Conservation (phyloP, 2,329 filamentous ascomycete genomes). For the Scedosporium minutisporum region DNA sequence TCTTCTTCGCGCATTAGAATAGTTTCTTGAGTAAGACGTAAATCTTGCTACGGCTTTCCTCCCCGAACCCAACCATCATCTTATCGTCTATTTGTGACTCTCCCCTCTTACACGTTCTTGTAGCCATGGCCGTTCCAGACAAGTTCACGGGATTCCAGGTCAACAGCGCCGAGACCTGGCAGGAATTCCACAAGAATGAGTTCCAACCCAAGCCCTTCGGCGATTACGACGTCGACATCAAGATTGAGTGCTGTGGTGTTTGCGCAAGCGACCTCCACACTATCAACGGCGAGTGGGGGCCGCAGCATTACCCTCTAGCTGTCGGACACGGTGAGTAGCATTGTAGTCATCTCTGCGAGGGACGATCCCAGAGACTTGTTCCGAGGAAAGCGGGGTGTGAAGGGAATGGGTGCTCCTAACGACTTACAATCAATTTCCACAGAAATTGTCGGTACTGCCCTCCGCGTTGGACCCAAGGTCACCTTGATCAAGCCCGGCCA, state of each 20-base stretch:
- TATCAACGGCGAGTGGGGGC: conserved; percentile 53
- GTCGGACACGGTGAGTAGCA: conserved; percentile 44
- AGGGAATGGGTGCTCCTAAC: not conserved
- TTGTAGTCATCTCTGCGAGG: not conserved
- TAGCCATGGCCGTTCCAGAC: conserved; percentile 43
- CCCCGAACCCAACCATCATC: too few species aligned
- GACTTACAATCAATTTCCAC: not conserved
- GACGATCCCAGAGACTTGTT: not conserved
- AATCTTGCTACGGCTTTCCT: too few species aligned
- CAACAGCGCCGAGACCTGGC: conserved; percentile 39
- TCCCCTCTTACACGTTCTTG: not conserved
- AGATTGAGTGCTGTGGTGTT: conserved; percentile 66
- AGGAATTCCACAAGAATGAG: conserved; percentile 60
- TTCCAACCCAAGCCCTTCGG: conserved; percentile 77
- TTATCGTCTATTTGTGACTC: not conserved
- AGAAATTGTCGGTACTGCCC: conserved; percentile 55
- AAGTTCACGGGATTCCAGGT: conserved; percentile 54
- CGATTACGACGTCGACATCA: conserved; percentile 72
- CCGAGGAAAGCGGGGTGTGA: not conserved
- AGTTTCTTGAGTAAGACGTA: too few species aligned
- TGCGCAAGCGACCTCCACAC: conserved; percentile 61
- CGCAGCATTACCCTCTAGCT: conserved; percentile 45
- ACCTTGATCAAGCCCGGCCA: conserved; percentile 48
- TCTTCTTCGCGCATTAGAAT: too few species aligned
- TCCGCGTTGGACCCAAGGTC: conserved; percentile 56